phyloP scores from a whole-genome alignment of 768 basidiomycete genomes.

The Sarcodon aspratus region DNA sequence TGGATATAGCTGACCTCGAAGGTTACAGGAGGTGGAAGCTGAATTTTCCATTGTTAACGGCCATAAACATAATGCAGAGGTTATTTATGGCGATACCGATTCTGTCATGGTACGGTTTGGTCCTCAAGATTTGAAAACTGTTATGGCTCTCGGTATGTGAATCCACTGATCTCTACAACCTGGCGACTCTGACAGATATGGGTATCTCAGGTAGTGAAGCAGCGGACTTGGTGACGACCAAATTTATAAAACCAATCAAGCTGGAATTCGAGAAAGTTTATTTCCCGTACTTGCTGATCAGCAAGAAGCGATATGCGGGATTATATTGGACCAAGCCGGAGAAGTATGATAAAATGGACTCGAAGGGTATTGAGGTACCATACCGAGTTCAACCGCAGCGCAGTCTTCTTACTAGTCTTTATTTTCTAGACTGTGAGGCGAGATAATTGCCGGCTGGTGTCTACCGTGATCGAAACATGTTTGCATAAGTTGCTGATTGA shows the following conservation, averaged over 20 bases:
- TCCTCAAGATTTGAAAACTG: slow-evolving; percentile 70
- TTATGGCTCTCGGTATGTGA: slow-evolving; percentile 79
- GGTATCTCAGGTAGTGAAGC: slow-evolving; percentile 72
- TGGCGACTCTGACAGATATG: neutral
- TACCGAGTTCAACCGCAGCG: neutral
- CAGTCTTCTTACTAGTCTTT: neutral
- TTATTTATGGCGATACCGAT: slow-evolving; percentile 98
- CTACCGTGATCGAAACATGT: slow-evolving; percentile 96
- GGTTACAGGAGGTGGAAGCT: slow-evolving; percentile 69
- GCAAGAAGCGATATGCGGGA: slow-evolving; percentile 97
- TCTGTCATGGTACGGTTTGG: slow-evolving; percentile 99
- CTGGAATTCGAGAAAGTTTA: slow-evolving; percentile 99
- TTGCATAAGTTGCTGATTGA: slow-evolving; percentile 97
- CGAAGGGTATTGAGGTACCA: slow-evolving; percentile 94
- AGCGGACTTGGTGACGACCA: slow-evolving; percentile 79
- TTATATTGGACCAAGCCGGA: slow-evolving; percentile 95
- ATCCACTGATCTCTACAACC: neutral
- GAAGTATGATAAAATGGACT: slow-evolving; percentile 99
- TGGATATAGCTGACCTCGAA: neutral
- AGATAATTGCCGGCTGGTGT: slow-evolving; percentile 97
- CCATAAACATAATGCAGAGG: slow-evolving; percentile 75
- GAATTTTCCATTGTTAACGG: slow-evolving; percentile 83
- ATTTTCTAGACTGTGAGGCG: slow-evolving; percentile 81
- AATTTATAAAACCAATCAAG: slow-evolving; percentile 94
- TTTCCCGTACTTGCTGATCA: slow-evolving; percentile 95